Evolutionary conservation across 2,329 filamentous ascomycete genomes (phyloP), one percentile per base, ranked within the genome.

Genomic region (Stagonosporopsis rhizophila): DNA sequence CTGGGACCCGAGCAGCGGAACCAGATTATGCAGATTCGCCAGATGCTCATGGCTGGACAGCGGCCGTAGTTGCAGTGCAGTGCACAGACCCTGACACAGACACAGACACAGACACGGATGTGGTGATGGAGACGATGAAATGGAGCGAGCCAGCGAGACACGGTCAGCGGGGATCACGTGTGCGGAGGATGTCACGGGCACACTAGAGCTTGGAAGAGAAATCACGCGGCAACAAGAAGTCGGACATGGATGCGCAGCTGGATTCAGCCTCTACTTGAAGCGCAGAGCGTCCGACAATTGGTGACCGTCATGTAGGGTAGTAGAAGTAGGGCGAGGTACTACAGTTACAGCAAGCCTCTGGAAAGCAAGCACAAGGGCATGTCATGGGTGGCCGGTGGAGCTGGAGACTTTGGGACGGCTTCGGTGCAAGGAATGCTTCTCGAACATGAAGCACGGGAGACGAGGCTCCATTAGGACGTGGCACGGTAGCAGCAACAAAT

Each of bases 21-120:
- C 58, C 92, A 97, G 75, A 89, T 98, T 52, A 84, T 96, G 79
- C 82, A 88, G 34, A 79, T 97, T 52, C 83, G 92, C 51, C 87
- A 89, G 62, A 83, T 85, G 52, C 82, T 91, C 66, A 80, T 72
- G 68, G 60, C 52, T 22, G 71, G 69, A 17, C 61, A 61, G 22
- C 62, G 65, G 22, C 60, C 48, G 40, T 56, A 52, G 2, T 30
- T 15, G 40, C 14, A 17, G 2, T 3, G 6, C 8, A 12, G 11
- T 15, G 30, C n/a, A n/a, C n/a, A n/a, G n/a, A n/a, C n/a, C n/a
- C n/a, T n/a, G 12, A 17, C n/a, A 35, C 15, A 8, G 6, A 35
- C 32, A 35, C n/a, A n/a, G n/a, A n/a, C n/a, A n/a, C n/a, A n/a
- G n/a, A n/a, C n/a, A n/a, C n/a, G n/a, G n/a, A n/a, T n/a, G n/a